These are phyloP conservation scores for Saccharomycopsis schoenii DNA, from an alignment of 805 yeast genomes.

Conservation along the genomic window DNA sequence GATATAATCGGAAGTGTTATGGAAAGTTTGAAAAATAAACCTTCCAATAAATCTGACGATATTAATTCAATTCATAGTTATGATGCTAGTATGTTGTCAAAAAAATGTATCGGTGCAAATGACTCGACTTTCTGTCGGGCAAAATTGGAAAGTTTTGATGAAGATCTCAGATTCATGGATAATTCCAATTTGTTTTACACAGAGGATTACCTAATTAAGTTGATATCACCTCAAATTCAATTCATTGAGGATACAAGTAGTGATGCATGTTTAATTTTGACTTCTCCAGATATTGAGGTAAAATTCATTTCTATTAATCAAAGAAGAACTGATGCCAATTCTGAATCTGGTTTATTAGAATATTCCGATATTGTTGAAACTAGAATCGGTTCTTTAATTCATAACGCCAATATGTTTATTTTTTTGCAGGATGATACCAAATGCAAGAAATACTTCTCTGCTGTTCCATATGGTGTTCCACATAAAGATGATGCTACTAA, in stretches of 20 bases:
- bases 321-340: constrained; percentile 26
- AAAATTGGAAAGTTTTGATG: constrained; percentile 39
- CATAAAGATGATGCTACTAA: constrained; percentile 24
- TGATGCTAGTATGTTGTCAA: neutral
- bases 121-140: constrained; percentile 19
- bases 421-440: constrained; percentile 34
- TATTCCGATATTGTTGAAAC: constrained; percentile 40
- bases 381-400: constrained; percentile 58
- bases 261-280: constrained; percentile 55
- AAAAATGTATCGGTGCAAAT: neutral
- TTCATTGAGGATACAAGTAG: constrained; percentile 40
- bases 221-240: constrained; percentile 80
- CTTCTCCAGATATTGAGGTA: constrained; percentile 62
- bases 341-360: constrained; percentile 26
- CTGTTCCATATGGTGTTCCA: constrained; percentile 19
- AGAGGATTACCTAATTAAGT: constrained; percentile 54
- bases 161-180: constrained; percentile 36
- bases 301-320: constrained; percentile 59
- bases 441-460: constrained; percentile 3
- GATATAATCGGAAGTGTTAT: constrained; percentile 42
- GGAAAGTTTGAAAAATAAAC: constrained; percentile 35
- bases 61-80: neutral
- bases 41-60: neutral
- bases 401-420: constrained; percentile 64
- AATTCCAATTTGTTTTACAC: constrained; percentile 29